These are phyloP conservation scores for Colletotrichum eleusines DNA, from an alignment of 2,329 filamentous ascomycete genomes.

Conservation along the genomic window DNA sequence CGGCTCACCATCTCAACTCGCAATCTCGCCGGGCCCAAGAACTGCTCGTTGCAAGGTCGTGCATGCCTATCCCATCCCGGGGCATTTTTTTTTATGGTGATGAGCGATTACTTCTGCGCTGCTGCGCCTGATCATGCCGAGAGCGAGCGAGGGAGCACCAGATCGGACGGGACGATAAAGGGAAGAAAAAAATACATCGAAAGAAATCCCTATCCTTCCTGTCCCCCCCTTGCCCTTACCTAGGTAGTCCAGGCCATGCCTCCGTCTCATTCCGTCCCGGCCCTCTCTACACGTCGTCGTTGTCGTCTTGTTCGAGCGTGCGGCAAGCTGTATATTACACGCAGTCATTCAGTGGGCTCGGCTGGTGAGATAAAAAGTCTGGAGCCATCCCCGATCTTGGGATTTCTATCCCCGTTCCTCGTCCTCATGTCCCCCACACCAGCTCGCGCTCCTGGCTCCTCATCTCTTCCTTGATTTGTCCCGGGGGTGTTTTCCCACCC, in stretches of 20 bases:
- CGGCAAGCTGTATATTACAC: background rate
- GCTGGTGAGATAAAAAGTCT: constrained; percentile 20
- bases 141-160: background rate
- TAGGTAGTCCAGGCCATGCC: background rate
- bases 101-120: constrained; percentile 9
- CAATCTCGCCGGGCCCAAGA: background rate
- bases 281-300: background rate
- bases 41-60: constrained; percentile 6
- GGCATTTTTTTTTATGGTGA: background rate
- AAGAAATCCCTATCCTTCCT: background rate
- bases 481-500: background rate
- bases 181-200: too few relatives aligned
- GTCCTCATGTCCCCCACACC: constrained; percentile 29
- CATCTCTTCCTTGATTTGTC: constrained; percentile 30
- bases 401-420: constrained; percentile 14
- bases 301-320: background rate
- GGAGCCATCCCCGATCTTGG: constrained; percentile 31
- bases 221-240: too few relatives aligned
- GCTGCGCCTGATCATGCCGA: background rate
- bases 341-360: background rate
- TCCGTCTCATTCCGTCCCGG: background rate
- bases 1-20: background rate
- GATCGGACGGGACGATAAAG: too few relatives aligned
- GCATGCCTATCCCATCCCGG: background rate
- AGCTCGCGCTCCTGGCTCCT: constrained; percentile 12